phyloP scores from a whole-genome alignment of 495 filamentous ascomycete genomes.

The Penicillium canescens region DNA sequence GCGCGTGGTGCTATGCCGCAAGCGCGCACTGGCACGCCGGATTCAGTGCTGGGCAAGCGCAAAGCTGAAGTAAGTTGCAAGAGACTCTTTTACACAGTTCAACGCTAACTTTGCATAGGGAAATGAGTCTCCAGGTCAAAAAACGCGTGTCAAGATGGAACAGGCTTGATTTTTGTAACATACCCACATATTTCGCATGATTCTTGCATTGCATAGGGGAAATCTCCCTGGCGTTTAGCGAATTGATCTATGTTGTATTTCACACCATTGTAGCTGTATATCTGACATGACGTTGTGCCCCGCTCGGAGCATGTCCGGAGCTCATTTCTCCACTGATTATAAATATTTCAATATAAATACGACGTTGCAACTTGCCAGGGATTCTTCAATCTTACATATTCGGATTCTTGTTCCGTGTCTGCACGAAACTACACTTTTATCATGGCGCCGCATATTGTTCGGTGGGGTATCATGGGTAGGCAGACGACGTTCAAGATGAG shows the following conservation, averaged over 20 bases:
- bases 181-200: not conserved
- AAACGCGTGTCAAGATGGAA: constrained; percentile 45
- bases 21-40: constrained; percentile 56
- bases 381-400: no score
- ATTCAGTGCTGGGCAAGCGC: constrained; percentile 71
- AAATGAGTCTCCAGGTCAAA: constrained; percentile 38
- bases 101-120: constrained; percentile 23
- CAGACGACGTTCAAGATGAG: not conserved
- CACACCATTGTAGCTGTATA: not conserved
- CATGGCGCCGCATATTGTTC: constrained; percentile 54
- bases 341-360: constrained; percentile 2
- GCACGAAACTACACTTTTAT: constrained; percentile 8
- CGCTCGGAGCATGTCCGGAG: constrained; percentile 35
- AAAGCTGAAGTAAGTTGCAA: constrained; percentile 65
- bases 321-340: constrained; percentile 10
- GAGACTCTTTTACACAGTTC: not conserved
- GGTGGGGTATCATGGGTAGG: constrained; percentile 77
- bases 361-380: not conserved
- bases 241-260: constrained; percentile 5
- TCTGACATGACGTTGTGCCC: constrained; percentile 24
- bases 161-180: constrained; percentile 22
- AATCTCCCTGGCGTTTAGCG: constrained; percentile 8
- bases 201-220: constrained; percentile 6
- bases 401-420: not conserved
- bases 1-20: constrained; percentile 39